Base-by-base conservation (phyloP, 1,284 basidiomycete species). In the Rhodotorula sp. region DNA sequence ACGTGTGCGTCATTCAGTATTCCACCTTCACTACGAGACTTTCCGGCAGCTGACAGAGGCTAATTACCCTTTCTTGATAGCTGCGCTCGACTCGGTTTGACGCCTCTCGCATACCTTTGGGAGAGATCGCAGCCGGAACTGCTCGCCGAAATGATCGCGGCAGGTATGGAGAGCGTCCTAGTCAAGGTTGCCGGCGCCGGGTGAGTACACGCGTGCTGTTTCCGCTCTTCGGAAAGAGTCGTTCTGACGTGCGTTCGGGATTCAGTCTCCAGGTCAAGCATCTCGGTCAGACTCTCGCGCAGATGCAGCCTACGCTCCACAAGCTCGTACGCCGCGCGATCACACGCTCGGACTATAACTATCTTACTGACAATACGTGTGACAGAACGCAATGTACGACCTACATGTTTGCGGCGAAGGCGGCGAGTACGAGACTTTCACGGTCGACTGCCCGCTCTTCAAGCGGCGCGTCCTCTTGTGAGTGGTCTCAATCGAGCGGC, bases 111-210 rank as follows among this genome's bases (percentile, higher is more conserved):
- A 59, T 99, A 91, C 78, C 87, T 99, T 5, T 99, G 96, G 96
- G 93, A 97, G 82, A 84, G 93, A 75, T 85, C 91, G 74, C 96
- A 99, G 81, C 83, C 83, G 22, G 87, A 91, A 69, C 84, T 99
- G 29, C 85, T 99, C 55, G 83, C 85, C 20, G 91, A 94, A 79
- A 99, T 99, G 94, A 86, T 94, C 66, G 82, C 83, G 3, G 86
- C 88, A 0, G 89, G 90, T 5, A 83, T 98, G 80, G 85, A 91
- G 60, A 89, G 91, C 1, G 84, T 98, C 60, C 80, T 99, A 10
- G 95, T 99, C 81, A 99, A 99, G 80, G 91, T 98, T 3, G 96
- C 96, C 14, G 96, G 96, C 0, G 92, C 95, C 14, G 96, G 96
- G 66, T 75, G 49, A 49, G 73, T 37, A 7, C 14, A 10, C 0